Evolutionary conservation across 352 stramenopile species (phyloP).

Genomic region (Phytopythium kandeliae): DNA sequence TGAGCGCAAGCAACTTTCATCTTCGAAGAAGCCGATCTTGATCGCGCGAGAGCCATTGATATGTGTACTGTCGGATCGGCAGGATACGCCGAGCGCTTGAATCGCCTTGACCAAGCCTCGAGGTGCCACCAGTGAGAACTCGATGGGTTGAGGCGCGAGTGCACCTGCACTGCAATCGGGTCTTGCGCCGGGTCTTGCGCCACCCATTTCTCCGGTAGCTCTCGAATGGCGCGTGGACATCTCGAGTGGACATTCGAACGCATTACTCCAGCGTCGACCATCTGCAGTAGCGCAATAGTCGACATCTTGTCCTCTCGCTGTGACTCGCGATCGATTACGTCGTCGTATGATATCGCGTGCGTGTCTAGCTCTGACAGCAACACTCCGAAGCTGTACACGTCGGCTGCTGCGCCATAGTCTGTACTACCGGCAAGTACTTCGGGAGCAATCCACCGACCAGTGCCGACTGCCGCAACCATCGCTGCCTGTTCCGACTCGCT

Average conservation of each 20-base stretch:
- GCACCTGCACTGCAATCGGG: slow-evolving; percentile 31
- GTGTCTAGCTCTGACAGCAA: slow-evolving; percentile 52
- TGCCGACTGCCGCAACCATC: slow-evolving; percentile 17
- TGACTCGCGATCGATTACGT: slow-evolving; percentile 10
- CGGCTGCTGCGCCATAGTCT: slow-evolving; percentile 1
- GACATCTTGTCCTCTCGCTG: slow-evolving; percentile 8
- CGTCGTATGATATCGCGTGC: slow-evolving; percentile 42
- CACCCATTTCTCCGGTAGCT: slow-evolving; percentile 28
- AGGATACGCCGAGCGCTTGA: too few species aligned
- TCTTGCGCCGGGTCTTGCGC: slow-evolving; percentile 21
- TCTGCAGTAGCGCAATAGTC: slow-evolving; percentile 22
- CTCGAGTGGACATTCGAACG: slow-evolving; percentile 15
- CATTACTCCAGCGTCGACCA: slow-evolving; percentile 16
- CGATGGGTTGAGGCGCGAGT: slow-evolving; percentile 7
- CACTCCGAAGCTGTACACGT: slow-evolving; percentile 29
- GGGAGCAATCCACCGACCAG: slow-evolving; percentile 12
- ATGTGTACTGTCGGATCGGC: too few species aligned
- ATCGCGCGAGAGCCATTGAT: too few species aligned
- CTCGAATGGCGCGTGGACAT: slow-evolving; percentile 29
- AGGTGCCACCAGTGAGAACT: too few species aligned
- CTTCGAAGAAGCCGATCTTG: too few species aligned
- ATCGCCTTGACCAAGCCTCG: too few species aligned
- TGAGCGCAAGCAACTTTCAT: too few species aligned
- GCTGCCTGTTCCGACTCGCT: background rate
- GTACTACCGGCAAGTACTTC: slow-evolving; percentile 9